A percentile compares a stretch with the other conserved stretches of the same genome.
These are phyloP conservation scores for Allium sativum DNA, from an alignment of 106 monocot species.

Conservation along the genomic window DNA sequence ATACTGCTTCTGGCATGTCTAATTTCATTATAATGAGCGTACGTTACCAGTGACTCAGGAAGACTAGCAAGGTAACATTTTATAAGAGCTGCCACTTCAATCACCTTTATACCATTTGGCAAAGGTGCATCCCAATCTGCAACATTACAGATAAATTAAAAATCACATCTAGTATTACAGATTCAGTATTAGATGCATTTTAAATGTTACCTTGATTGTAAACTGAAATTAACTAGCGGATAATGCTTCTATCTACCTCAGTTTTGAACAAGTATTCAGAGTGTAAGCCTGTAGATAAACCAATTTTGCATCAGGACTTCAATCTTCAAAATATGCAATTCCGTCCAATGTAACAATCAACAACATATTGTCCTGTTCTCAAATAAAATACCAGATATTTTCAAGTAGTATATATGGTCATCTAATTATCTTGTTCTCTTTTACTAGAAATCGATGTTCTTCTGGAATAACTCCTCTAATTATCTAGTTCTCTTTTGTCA, in stretches of 20 bases:
- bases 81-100: constrained; percentile 62
- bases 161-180: neutral
- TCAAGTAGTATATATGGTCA: too few species aligned
- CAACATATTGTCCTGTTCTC: too few species aligned
- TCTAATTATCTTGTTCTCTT: too few species aligned
- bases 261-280: constrained; percentile 68
- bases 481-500: too few species aligned
- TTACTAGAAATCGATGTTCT: too few species aligned
- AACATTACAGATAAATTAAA: constrained; percentile 11
- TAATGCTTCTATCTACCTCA: constrained; percentile 62
- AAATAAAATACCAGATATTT: too few species aligned
- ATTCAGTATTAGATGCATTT: neutral
- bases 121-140: constrained; percentile 74
- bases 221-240: constrained; percentile 61
- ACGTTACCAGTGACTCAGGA: constrained; percentile 91
- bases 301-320: constrained; percentile 3
- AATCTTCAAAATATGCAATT: neutral
- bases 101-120: constrained; percentile 55
- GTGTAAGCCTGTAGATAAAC: constrained; percentile 41
- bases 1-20: constrained; percentile 61
- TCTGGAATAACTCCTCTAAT: too few species aligned
- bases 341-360: neutral
- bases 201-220: constrained; percentile 62
- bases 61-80: constrained; percentile 87
- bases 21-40: constrained; percentile 60